phyloP scores from a whole-genome alignment of 768 basidiomycete genomes.

The Lyophyllum atratum region DNA sequence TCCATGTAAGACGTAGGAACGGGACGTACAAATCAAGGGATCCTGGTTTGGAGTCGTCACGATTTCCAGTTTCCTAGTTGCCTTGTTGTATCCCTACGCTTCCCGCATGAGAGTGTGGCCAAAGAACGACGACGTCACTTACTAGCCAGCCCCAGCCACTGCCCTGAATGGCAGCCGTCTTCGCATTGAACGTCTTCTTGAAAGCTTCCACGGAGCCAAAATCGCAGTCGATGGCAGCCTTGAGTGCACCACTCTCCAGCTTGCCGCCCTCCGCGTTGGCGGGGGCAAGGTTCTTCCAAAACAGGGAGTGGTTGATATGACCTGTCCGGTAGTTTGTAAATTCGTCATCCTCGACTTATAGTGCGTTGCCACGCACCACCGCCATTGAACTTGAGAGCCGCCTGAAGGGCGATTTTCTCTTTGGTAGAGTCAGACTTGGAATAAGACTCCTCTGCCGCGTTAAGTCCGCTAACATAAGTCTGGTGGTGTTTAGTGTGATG shows the following conservation, averaged over 20 bases:
- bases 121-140: constrained; percentile 20
- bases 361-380: constrained; percentile 70
- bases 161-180: constrained; percentile 91
- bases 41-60: constrained; percentile 97
- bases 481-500: constrained; percentile 93
- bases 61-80: constrained; percentile 78
- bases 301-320: constrained; percentile 93
- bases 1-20: background rate
- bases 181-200: constrained; percentile 84
- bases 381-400: constrained; percentile 97
- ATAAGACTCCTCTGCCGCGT: constrained; percentile 89
- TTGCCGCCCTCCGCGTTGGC: constrained; percentile 60
- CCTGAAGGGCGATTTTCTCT: constrained; percentile 81
- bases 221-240: constrained; percentile 72
- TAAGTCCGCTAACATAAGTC: constrained; percentile 92
- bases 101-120: background rate
- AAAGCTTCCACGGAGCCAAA: constrained; percentile 89
- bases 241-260: constrained; percentile 66
- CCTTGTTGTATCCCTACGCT: constrained; percentile 66
- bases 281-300: constrained; percentile 98
- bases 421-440: constrained; percentile 63
- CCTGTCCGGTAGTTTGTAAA: constrained; percentile 39
- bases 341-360: no score
- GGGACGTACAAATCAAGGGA: constrained; percentile 57
- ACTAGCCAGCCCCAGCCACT: constrained; percentile 99